Evolutionary conservation across 208 protist genomes (phyloP).

Genomic region (Crithidia fasciculata): DNA sequence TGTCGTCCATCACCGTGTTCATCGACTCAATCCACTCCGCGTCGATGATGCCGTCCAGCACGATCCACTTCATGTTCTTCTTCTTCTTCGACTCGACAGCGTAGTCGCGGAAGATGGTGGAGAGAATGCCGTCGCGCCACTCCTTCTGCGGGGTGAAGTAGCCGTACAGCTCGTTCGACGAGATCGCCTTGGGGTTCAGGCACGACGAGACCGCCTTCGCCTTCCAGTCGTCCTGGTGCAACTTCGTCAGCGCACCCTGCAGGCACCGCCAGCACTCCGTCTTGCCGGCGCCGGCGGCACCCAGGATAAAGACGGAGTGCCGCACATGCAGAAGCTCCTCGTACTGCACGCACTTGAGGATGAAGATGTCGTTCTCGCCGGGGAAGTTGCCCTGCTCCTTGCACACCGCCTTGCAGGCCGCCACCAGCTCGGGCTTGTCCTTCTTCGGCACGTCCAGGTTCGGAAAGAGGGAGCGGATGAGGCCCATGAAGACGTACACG

Average conservation of each 20-base stretch:
- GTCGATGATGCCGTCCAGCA: constrained; percentile 99
- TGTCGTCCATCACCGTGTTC: constrained; percentile 99
- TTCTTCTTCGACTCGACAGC: constrained; percentile 95
- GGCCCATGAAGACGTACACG: constrained; percentile 97
- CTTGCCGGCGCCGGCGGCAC: constrained; percentile 96
- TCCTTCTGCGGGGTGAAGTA: constrained; percentile 97
- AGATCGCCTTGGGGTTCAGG: constrained; percentile 99
- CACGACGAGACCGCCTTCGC: constrained; percentile 91
- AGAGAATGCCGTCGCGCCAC: constrained; percentile 97
- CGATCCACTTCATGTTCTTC: constrained; percentile 97
- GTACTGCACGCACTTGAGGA: constrained; percentile 98
- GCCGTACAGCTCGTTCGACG: constrained; percentile 98
- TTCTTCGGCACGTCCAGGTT: constrained; percentile 95
- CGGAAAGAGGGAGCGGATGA: constrained; percentile 98
- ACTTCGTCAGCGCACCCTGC: constrained; percentile 90
- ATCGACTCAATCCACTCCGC: constrained; percentile 99
- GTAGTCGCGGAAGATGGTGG: constrained; percentile 96
- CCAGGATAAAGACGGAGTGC: constrained; percentile 99
- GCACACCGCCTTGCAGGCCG: constrained; percentile 92
- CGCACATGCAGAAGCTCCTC: constrained; percentile 98
- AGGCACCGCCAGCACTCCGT: constrained; percentile 97
- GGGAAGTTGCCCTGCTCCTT: constrained; percentile 92
- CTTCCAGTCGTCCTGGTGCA: constrained; percentile 92
- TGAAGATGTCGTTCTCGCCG: constrained; percentile 98
- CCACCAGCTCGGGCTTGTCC: constrained; percentile 92